Evolutionary conservation across 352 stramenopile species (phyloP).

Genomic region (Globisporangium radiosum): DNA sequence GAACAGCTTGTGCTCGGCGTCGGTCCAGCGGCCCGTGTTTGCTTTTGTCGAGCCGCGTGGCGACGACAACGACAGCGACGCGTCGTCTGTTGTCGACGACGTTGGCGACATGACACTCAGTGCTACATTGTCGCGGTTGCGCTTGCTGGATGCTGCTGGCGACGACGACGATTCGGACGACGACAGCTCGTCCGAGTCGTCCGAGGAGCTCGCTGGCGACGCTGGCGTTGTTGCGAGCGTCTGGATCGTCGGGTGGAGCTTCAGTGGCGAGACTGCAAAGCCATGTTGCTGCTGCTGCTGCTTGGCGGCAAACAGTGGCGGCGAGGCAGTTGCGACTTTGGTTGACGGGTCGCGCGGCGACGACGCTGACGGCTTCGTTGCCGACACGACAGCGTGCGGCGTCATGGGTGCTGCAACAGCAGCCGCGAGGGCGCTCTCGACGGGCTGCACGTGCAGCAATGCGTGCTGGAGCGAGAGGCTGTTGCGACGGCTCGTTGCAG

Average conservation of each 20-base stretch:
- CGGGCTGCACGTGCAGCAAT: slow-evolving; percentile 9
- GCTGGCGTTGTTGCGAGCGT: slow-evolving; percentile 9
- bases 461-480: slow-evolving; percentile 42
- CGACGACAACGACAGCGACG: slow-evolving; percentile 10
- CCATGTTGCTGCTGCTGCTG: slow-evolving; percentile 2
- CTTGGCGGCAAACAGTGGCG: slow-evolving; percentile 3
- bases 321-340: slow-evolving; percentile 24
- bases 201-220: neutral
- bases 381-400: slow-evolving; percentile 16
- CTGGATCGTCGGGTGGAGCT: slow-evolving; percentile 9
- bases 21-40: slow-evolving; percentile 83
- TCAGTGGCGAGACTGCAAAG: slow-evolving; percentile 4
- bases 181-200: slow-evolving; percentile 9
- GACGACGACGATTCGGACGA: slow-evolving; percentile 7
- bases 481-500: slow-evolving; percentile 29
- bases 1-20: slow-evolving; percentile 87
- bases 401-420: slow-evolving; percentile 28
- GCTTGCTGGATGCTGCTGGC: slow-evolving; percentile 9
- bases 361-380: slow-evolving; percentile 9
- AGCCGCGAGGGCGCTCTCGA: slow-evolving; percentile 14
- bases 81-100: slow-evolving; percentile 4
- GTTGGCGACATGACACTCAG: slow-evolving; percentile 1
- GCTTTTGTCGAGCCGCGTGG: slow-evolving; percentile 36
- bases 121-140: neutral
- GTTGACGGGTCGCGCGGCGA: slow-evolving; percentile 46